Conservation (phyloP, 1,284 basidiomycete genomes). For the Neolentinus lepideus region DNA sequence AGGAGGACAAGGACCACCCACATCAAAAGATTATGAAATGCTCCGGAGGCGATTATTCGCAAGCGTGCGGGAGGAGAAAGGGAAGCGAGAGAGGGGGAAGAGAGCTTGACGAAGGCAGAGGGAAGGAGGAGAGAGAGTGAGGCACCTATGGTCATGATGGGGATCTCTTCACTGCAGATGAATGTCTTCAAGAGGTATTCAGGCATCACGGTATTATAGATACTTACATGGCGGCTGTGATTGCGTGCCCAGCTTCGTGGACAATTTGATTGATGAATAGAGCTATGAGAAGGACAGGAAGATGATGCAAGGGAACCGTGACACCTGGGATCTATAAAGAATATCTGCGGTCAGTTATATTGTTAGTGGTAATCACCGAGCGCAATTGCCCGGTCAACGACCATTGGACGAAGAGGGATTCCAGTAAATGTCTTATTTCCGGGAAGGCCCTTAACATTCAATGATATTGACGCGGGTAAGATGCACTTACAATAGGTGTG, state of each 20-base stretch:
- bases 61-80: constrained; percentile 35
- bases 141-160: constrained; percentile 49
- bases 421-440: no score
- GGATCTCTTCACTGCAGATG: constrained; percentile 38
- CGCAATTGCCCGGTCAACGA: background rate
- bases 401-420: no score
- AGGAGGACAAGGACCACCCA: constrained; percentile 13
- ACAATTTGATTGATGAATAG: background rate
- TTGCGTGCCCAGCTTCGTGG: background rate
- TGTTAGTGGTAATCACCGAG: background rate
- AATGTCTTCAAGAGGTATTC: background rate
- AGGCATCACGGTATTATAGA: constrained; percentile 25
- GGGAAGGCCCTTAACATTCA: no score
- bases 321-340: background rate
- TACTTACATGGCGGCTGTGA: background rate
- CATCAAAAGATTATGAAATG: constrained; percentile 52
- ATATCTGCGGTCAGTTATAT: no score
- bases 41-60: constrained; percentile 57
- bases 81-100: constrained; percentile 31
- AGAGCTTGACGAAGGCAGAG: constrained; percentile 62
- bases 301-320: background rate
- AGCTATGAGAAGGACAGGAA: background rate
- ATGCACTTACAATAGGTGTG: background rate
- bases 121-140: constrained; percentile 53
- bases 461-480: no score